Evolutionary conservation across 2,329 filamentous ascomycete species (phyloP).

Genomic region (Phyllosticta ampelicida): DNA sequence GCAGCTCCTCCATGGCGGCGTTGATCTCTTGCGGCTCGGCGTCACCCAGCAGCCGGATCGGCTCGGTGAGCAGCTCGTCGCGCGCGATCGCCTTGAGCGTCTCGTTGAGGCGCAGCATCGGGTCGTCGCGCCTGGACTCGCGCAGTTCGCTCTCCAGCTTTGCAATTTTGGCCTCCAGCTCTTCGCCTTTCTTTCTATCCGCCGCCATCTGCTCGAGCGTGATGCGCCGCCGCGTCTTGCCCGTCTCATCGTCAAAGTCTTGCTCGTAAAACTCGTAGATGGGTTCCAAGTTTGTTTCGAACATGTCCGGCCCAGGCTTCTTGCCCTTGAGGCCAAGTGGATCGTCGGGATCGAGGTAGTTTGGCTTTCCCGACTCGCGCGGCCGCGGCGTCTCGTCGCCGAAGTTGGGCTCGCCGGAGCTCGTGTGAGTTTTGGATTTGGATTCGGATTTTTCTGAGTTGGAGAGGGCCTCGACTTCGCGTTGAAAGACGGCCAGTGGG

Average conservation of each 20-base stretch:
- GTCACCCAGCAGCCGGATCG: neutral
- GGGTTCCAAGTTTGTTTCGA: neutral
- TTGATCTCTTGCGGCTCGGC: neutral
- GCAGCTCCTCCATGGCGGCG: neutral
- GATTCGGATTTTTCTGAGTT: neutral
- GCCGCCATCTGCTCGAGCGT: neutral
- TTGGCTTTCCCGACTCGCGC: neutral
- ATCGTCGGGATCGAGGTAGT: neutral
- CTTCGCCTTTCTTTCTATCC: neutral
- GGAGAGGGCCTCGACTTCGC: neutral
- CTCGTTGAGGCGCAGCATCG: neutral
- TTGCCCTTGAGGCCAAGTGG: neutral
- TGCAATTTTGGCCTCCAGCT: neutral
- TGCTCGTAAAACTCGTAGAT: constrained; percentile 5
- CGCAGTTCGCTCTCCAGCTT: neutral
- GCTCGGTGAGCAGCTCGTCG: neutral
- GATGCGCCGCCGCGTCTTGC: neutral
- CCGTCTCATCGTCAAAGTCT: neutral
- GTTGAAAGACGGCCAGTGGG: neutral
- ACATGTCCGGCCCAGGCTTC: neutral
- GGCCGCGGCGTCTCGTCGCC: neutral
- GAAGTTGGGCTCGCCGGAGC: neutral
- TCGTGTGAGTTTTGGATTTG: neutral
- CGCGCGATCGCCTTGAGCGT: neutral
- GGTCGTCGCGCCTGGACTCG: constrained; percentile 1